A percentile compares a stretch with the other conserved stretches of the same genome.
Evolutionary conservation across 1,284 basidiomycete species (phyloP).

Genomic region (Waitea zeae): DNA sequence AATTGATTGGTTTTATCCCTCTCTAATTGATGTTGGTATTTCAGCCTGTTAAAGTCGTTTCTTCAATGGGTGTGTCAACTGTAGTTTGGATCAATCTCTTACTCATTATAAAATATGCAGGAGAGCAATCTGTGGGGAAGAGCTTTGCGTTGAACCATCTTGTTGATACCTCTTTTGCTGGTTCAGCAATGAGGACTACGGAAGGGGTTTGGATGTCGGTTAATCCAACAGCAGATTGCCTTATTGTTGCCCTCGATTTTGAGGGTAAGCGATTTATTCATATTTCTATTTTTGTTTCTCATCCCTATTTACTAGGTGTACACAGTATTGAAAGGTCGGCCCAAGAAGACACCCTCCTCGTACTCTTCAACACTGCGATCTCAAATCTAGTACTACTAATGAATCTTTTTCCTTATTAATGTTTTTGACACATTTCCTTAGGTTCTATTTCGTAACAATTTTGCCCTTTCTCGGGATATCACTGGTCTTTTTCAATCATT

Average conservation of each 20-base stretch:
- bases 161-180: conserved; percentile 46
- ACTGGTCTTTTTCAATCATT: conserved; percentile 45
- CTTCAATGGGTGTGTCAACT: conserved; percentile 34
- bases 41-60: conserved; percentile 44
- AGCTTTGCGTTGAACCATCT: conserved; percentile 45
- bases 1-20: neutral
- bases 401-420: neutral
- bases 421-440: too few species aligned
- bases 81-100: neutral
- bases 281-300: neutral
- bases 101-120: conserved; percentile 7
- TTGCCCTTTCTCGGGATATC: conserved; percentile 39
- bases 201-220: conserved; percentile 57
- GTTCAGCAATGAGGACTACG: conserved; percentile 48
- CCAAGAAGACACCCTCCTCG: conserved; percentile 44
- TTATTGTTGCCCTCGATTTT: conserved; percentile 46
- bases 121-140: conserved; percentile 48
- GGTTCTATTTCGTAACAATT: conserved; percentile 50
- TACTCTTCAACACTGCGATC: conserved; percentile 46
- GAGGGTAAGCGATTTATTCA: conserved; percentile 21
- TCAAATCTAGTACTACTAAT: conserved; percentile 37
- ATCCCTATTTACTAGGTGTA: conserved; percentile 21
- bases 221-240: conserved; percentile 33
- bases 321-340: conserved; percentile 45
- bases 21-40: neutral